Evolutionary conservation across 768 basidiomycete genomes (phyloP), one percentile per base, ranked within the genome.

Genomic region (Tricholomella constricta): DNA sequence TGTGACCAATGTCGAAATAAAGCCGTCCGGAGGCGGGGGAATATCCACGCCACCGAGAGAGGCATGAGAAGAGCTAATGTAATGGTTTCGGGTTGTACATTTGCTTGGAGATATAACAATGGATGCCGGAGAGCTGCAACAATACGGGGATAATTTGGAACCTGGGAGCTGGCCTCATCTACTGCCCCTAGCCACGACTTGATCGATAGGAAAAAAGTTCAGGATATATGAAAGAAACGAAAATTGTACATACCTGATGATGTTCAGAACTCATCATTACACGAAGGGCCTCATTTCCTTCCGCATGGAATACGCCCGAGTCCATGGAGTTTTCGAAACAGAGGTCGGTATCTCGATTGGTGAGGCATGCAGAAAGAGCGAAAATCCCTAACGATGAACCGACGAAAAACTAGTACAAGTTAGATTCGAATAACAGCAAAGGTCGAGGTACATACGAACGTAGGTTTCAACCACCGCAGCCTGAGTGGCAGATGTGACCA

Each of bases 401-500:
- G 20, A 48, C 15, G 23, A 54, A 54, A 27, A 54, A 54, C 53
- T 54, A 31, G n/a, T 31, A 11, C 4, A 31, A 48, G 41, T 10
- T 40, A 12, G 17, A 11, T 26, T 41, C 7, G n/a, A 27, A 27
- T 20, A n/a, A 17, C 1, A 36, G 9, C 23, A 7, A 41, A 9
- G 14, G 20, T 4, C 9, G 6, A 17, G 15, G 4, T n/a, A 54
- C 53, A 27, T 8, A 54, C 53, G 9, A 54, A 31, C 7, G 38
- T 40, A 19, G 53, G 53, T 36, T 44, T 48, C 22, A 44, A 9
- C 53, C 53, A 54, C 19, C 40, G 46, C 19, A 54, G 41, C 26
- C 25, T 48, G 15, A 54, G 41, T 8, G 53, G 53, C 35, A 54
- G 46, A 43, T 54, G 53, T 23, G 53, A 47, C 53, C 53, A 48